Base-by-base conservation (phyloP, 805 yeast species). In the Isabelozyma pseudorhagii region DNA sequence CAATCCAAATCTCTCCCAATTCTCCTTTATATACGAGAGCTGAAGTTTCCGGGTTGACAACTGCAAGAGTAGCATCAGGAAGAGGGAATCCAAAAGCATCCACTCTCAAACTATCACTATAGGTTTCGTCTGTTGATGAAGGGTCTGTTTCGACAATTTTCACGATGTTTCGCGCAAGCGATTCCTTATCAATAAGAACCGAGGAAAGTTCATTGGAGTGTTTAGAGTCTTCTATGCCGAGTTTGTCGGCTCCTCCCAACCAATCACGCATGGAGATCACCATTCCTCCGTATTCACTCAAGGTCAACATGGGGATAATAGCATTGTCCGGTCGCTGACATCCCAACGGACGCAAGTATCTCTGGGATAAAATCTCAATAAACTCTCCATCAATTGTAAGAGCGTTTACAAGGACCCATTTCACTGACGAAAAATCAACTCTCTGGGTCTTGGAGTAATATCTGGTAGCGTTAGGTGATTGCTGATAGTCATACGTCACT, bases 1-100 rank as follows among this genome's bases (percentile, higher is more conserved):
- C 97, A n/a, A 94, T 88, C 98, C 98, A 94, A 34, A 94, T 85
- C 66, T 94, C 99, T 27, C 99, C 99, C 13, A 94, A 89, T 54
- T 87, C 89, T 60, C 88, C 81, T 44, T 79, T 85, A 2, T 84
- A 82, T 4, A 89, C 87, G 14, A 94, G 70, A 2, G 84, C 73
- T 38, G 85, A 79, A 50, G 93, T 89, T 52, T 94, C 98, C 0
- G 98, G 98, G 62, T 96, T 91, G 0, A 94, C 98, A 28, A 94
- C 82, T 0, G 97, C 97, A 31, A 93, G 65, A 0, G 96, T 89
- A 0, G 97, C 93, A 69, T 93, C 97, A 0, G 97, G 97, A 1
- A 94, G 66, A 1, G 99, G 98, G 60, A 78, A 90, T 0, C 99
- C 99, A 75, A 93, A 94, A 0, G 97, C 87, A 14, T 96, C 96